Percentiles rank a stretch among this genome's conserved stretches.
Conservation (phyloP, 164 flowering plant species). For the Tetrastigma voinierianum region DNA sequence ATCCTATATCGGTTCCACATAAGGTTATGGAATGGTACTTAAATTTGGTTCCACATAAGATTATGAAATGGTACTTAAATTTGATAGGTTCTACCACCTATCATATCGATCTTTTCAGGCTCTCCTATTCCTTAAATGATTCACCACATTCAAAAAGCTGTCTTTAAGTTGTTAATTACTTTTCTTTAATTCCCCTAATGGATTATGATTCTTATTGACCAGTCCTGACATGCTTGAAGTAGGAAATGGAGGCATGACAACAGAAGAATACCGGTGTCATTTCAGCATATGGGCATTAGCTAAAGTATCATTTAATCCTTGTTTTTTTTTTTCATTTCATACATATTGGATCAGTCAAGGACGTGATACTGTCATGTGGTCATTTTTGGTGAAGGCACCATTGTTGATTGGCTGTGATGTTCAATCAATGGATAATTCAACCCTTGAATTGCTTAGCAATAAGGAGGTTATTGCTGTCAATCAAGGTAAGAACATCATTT, state of each 20-base stretch:
- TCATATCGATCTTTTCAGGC: too few relatives aligned
- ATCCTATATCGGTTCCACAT: too few relatives aligned
- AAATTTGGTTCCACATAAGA: too few relatives aligned
- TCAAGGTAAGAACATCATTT: slow-evolving; percentile 66
- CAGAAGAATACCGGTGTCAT: slow-evolving; percentile 74
- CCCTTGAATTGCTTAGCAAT: slow-evolving; percentile 53
- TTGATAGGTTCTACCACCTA: too few relatives aligned
- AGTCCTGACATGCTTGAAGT: slow-evolving; percentile 96
- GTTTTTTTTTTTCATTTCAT: neutral
- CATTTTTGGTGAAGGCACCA: slow-evolving; percentile 52
- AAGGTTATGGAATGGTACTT: too few relatives aligned
- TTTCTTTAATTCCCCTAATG: too few relatives aligned
- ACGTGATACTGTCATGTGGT: too few relatives aligned
- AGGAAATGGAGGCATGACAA: slow-evolving; percentile 86
- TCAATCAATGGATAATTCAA: slow-evolving; percentile 40
- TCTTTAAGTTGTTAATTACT: too few relatives aligned
- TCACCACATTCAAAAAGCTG: too few relatives aligned
- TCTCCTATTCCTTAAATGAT: too few relatives aligned
- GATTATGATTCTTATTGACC: neutral
- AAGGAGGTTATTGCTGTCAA: slow-evolving; percentile 74
- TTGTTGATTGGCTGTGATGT: slow-evolving; percentile 76
- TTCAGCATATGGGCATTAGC: slow-evolving; percentile 88
- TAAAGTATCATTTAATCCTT: slow-evolving; percentile 38
- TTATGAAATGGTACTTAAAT: too few relatives aligned
- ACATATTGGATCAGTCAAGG: neutral